Conservation (phyloP, 2,329 filamentous ascomycete genomes). For the Hymenoscyphus fructigenus region DNA sequence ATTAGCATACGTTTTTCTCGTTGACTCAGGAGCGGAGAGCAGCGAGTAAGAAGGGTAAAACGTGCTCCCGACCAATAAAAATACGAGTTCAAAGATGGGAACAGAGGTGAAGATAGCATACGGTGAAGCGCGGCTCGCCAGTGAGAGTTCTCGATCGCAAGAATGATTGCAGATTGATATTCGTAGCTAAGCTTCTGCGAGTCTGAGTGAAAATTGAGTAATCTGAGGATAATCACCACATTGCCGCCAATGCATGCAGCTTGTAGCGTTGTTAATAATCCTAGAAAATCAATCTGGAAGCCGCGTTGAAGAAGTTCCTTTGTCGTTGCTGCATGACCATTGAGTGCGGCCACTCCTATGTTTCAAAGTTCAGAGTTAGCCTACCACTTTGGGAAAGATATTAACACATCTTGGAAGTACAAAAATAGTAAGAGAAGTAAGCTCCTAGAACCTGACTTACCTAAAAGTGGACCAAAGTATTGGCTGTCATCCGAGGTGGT, state of each 20-base stretch:
- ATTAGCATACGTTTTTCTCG: no score
- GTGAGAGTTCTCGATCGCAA: neutral
- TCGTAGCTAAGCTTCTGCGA: neutral
- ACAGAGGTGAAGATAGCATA: neutral
- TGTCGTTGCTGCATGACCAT: neutral
- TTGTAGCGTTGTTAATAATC: neutral
- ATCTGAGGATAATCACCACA: neutral
- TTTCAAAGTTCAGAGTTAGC: no score
- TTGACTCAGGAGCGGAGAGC: no score
- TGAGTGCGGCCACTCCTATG: neutral
- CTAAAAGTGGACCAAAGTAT: neutral
- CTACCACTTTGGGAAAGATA: no score
- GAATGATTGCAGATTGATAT: neutral
- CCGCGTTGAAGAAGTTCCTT: neutral
- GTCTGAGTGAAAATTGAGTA: neutral
- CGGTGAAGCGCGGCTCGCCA: neutral
- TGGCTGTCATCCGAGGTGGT: neutral
- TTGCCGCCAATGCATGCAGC: neutral
- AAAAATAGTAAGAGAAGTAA: neutral
- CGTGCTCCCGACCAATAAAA: neutral
- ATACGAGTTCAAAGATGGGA: neutral
- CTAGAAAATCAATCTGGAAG: neutral
- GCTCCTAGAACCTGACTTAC: neutral
- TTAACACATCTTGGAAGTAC: neutral
- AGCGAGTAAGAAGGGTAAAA: neutral